Percentiles rank a stretch among this genome's conserved stretches.
These are phyloP conservation scores for Ceratobasidium papillatum DNA, from an alignment of 1,284 basidiomycete species.

Conservation along the genomic window DNA sequence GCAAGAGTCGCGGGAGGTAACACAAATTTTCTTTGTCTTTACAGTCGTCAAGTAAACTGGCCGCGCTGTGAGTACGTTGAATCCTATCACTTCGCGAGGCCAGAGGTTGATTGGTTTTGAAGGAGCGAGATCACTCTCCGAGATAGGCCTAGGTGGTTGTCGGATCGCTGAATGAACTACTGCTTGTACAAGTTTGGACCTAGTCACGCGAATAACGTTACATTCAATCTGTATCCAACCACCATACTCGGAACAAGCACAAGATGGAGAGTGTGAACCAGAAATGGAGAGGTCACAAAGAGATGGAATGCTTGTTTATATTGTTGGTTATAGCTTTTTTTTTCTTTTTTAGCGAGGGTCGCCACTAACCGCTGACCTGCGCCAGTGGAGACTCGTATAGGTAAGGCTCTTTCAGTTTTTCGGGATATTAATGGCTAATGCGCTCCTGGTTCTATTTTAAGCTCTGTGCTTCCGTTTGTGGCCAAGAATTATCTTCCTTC, in stretches of 20 bases:
- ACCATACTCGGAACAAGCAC: not conserved
- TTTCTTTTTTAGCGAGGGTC: not conserved
- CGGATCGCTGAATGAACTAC: not conserved
- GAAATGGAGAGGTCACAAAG: constrained; percentile 7
- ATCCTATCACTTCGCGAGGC: too few relatives aligned
- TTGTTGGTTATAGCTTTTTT: constrained; percentile 7
- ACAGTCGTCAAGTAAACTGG: too few relatives aligned
- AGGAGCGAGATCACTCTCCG: not conserved
- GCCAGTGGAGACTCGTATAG: constrained; percentile 36
- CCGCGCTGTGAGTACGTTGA: too few relatives aligned
- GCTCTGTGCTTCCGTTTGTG: constrained; percentile 9
- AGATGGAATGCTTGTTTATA: constrained; percentile 6
- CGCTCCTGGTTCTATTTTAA: not conserved
- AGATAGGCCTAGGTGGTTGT: not conserved
- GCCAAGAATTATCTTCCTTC: not conserved
- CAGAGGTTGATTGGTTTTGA: too few relatives aligned
- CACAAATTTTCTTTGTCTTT: not conserved
- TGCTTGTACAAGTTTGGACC: not conserved
- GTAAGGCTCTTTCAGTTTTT: not conserved
- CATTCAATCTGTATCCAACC: not conserved
- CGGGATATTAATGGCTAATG: too few relatives aligned
- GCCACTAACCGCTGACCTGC: not conserved
- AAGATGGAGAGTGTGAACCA: not conserved
- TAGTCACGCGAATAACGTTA: too few relatives aligned
- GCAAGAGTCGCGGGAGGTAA: not conserved